Base-by-base conservation (phyloP, 306 rosid genomes). In the Lupinus albus region DNA sequence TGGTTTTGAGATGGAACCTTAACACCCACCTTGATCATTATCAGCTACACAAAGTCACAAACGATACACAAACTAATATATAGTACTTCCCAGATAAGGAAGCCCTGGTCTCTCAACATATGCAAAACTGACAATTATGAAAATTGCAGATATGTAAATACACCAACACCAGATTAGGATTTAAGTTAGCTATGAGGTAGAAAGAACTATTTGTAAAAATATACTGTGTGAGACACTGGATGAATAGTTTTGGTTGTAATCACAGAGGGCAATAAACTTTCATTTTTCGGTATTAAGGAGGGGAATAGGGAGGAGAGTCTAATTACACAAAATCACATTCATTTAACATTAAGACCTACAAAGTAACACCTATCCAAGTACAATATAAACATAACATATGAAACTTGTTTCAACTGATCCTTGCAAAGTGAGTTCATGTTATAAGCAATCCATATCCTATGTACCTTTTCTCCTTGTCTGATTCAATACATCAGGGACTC, bases 381-480 rank as follows among this genome's bases (percentile, higher is more conserved):
- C 54, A 77, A 78, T 74, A 81, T 81, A 84, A 77, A 78, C 53
- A 79, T 69, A 67, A 83, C 63, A 80, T 59, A 60, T 61, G 58
- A 73, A 72, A 52, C 12, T 57, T 41, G 67, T 61, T 71, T 68
- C 70, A 71, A 76, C 78, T 76, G 80, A 72, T 66, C 78, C 84
- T 70, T 57, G 68, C 20, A 68, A 79, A 67, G 72, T 74, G 79
- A 72, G 79, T 83, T 78, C 84, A 83, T 73, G 82, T 50, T 42
- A 71, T 33, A 54, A 73, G 62, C 74, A 79, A 67, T 65, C 75
- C 66, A 78, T 60, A 56, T 75, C 71, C 81, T 85, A 93, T 72
- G 89, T 66, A 81, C 89, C 81, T 77, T 84, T 94, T 78, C 95
- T 84, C 80, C 92, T 83, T 68, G 79, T 76, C 79, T 88, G 88